Conservation (phyloP, 2,329 filamentous ascomycete genomes). For the Tricladium varicosporioides region DNA sequence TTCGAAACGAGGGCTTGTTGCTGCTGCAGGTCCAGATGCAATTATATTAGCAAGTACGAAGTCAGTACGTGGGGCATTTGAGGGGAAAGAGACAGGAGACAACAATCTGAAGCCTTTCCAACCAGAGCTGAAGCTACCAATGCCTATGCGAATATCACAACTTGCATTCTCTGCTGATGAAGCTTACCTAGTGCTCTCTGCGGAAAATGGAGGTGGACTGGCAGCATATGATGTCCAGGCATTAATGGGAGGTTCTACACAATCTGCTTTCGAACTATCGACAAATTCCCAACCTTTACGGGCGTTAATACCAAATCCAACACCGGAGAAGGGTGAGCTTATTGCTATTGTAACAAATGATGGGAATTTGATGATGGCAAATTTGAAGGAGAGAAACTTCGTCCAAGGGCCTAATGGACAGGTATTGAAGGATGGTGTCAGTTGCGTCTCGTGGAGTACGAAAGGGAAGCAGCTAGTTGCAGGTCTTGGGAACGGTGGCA, state of each 20-base stretch:
- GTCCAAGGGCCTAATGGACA: conserved; percentile 58
- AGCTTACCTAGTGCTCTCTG: conserved; percentile 76
- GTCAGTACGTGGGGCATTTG: conserved; percentile 73
- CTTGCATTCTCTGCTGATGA: conserved; percentile 91
- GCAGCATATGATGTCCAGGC: conserved; percentile 76
- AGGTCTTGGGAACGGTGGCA: conserved; percentile 76
- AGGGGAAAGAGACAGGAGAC: conserved; percentile 55
- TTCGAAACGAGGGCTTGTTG: conserved; percentile 74
- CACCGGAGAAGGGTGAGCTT: conserved; percentile 66
- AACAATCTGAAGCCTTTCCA: conserved; percentile 67
- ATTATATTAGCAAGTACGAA: conserved; percentile 77
- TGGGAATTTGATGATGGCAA: conserved; percentile 81
- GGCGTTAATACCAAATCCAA: conserved; percentile 77
- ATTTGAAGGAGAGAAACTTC: conserved; percentile 67
- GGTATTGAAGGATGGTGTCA: conserved; percentile 71
- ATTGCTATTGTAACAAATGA: conserved; percentile 78
- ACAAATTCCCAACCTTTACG: conserved; percentile 75
- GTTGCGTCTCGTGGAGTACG: conserved; percentile 85
- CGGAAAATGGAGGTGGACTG: conserved; percentile 76
- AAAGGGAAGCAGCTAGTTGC: conserved; percentile 91
- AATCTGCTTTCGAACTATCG: conserved; percentile 70
- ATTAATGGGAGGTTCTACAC: conserved; percentile 63
- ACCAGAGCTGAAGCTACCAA: conserved; percentile 69
- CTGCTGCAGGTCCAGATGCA: conserved; percentile 80
- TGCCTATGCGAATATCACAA: conserved; percentile 79